A percentile compares a stretch with the other conserved stretches of the same genome.
These are phyloP conservation scores for Gleditsia sinensis DNA, from an alignment of 306 rosid genomes.

Conservation along the genomic window DNA sequence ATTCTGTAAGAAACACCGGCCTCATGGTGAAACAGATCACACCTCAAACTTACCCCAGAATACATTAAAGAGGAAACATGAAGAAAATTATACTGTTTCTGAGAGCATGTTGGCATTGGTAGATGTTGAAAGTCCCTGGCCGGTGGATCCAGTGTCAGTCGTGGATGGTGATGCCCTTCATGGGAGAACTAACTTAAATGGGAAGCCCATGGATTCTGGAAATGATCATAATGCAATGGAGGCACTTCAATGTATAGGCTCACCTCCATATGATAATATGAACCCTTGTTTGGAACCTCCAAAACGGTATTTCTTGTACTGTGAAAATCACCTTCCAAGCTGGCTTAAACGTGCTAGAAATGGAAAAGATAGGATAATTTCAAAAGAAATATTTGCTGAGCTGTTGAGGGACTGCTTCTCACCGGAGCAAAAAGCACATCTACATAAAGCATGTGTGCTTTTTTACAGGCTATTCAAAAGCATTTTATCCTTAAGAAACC, in stretches of 20 bases:
- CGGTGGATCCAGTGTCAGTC: conserved; percentile 57
- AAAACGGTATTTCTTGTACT: conserved; percentile 77
- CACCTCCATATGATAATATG: conserved; percentile 56
- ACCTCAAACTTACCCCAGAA: conserved; percentile 46
- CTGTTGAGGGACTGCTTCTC: conserved; percentile 71
- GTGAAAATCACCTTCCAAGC: conserved; percentile 92
- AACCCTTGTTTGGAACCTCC: conserved; percentile 80
- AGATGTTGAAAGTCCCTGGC: conserved; percentile 60
- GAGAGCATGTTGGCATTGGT: conserved; percentile 52
- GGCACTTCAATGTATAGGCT: conserved; percentile 67
- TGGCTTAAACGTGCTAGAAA: conserved; percentile 99
- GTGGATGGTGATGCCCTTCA: conserved; percentile 46
- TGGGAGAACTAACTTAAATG: conserved; percentile 43
- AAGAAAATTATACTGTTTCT: conserved; percentile 49
- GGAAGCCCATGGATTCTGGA: conserved; percentile 47
- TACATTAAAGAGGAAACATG: conserved; percentile 66
- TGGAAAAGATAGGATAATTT: conserved; percentile 91
- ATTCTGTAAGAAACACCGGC: conserved; percentile 92
- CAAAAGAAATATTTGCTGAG: conserved; percentile 87
- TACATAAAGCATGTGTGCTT: conserved; percentile 95
- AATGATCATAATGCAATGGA: conserved; percentile 48
- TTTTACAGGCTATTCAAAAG: conserved; percentile 94
- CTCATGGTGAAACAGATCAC: conserved; percentile 56
- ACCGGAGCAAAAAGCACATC: conserved; percentile 63
- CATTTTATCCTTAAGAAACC: conserved; percentile 84